Evolutionary conservation across 2,329 filamentous ascomycete genomes (phyloP), one percentile per base, ranked within the genome.

Genomic region (Phaeophleospora eucalypticola): DNA sequence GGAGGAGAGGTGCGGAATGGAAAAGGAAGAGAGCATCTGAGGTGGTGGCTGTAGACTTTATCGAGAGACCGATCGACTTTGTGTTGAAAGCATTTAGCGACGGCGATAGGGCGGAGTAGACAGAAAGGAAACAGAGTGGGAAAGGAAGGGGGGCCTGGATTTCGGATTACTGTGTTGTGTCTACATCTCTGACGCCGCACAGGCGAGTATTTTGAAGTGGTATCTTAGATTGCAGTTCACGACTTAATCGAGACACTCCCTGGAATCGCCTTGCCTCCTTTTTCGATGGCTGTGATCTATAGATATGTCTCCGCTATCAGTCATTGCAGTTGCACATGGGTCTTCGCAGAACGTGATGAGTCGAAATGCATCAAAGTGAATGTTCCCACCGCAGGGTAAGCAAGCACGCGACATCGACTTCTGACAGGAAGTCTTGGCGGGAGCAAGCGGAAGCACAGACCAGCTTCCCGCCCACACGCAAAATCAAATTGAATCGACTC

Each of bases 71-170:
- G 34, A 36, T 32, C 17, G 40, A 32, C 6, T 35, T 42, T 34
- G 39, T 41, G 42, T 36, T 49, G 45, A 36, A 35, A 54, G 55
- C 53, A 58, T 56, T 53, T 49, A 53, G 56, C 52, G 52, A 51
- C 33, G 52, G 56, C 54, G 56, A 53, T 58, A 36, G 37, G 16
- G 41, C 18, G 27, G 16, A 19, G 20, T 24, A 16, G 21, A 40
- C 12, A 29, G 34, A n/a, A n/a, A n/a, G n/a, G n/a, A n/a, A n/a
- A n/a, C n/a, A n/a, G n/a, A n/a, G n/a, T n/a, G n/a, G n/a, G n/a
- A n/a, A n/a, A n/a, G n/a, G n/a, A 8, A 29, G 24, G 39, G 36
- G n/a, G 43, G 16, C 41, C 35, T 41, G 33, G 24, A n/a, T n/a
- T 41, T 41, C 36, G 43, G 36, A 34, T 35, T 40, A 17, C 15